phyloP scores from a whole-genome alignment of 371 early-diverging fungal genomes.

The Rhizopus stolonifer region DNA sequence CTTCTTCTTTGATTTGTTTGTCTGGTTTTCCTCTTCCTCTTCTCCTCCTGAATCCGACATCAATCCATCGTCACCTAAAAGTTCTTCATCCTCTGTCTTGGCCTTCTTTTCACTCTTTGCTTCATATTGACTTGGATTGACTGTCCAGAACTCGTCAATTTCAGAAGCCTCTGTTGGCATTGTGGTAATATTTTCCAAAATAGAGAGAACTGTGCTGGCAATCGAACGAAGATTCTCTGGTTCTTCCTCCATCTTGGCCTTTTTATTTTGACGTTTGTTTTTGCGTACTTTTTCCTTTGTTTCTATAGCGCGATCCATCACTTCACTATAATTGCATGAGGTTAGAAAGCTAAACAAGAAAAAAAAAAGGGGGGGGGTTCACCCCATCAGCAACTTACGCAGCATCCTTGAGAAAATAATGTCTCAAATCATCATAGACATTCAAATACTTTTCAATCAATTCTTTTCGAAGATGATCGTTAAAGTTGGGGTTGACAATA shows the following conservation, averaged over 20 bases:
- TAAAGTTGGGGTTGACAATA: conserved; percentile 54
- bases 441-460: conserved; percentile 71
- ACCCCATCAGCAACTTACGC: conserved; percentile 50
- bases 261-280: conserved; percentile 16
- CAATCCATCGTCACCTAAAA: conserved; percentile 31
- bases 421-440: conserved; percentile 80
- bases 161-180: conserved; percentile 64
- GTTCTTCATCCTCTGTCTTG: conserved; percentile 25
- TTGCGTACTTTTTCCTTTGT: conserved; percentile 9
- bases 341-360: background rate
- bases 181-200: conserved; percentile 55
- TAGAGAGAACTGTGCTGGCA: conserved; percentile 52
- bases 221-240: conserved; percentile 18
- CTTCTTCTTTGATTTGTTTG: conserved; percentile 25
- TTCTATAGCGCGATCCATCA: conserved; percentile 29
- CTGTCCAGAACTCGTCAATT: conserved; percentile 65
- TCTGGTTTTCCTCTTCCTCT: conserved; percentile 29
- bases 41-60: conserved; percentile 46
- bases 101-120: conserved; percentile 18
- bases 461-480: conserved; percentile 57
- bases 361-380: background rate
- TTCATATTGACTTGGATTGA: conserved; percentile 39
- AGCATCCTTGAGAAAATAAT: conserved; percentile 74
- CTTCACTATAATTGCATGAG: conserved; percentile 28
- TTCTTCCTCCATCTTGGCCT: background rate